These are phyloP conservation scores for Marsdenia floribunda DNA, from an alignment of 257 asterid genomes.

Conservation along the genomic window DNA sequence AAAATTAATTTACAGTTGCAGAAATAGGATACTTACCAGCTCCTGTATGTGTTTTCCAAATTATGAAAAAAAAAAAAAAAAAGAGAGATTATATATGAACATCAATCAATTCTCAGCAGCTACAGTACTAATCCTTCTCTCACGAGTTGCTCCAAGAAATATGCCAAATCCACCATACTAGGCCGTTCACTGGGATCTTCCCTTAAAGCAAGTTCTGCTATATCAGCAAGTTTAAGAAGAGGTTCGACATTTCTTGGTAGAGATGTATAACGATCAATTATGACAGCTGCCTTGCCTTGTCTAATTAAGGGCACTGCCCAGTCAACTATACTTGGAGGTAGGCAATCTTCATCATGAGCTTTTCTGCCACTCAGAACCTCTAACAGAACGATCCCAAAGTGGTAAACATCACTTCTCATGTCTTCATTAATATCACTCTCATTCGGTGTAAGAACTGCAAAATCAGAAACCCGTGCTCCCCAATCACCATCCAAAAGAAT, in stretches of 20 bases:
- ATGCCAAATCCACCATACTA: conserved; percentile 60
- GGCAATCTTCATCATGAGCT: conserved; percentile 58
- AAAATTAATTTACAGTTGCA: conserved; percentile 73
- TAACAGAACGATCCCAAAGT: conserved; percentile 78
- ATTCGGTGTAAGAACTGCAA: conserved; percentile 52
- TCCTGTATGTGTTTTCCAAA: conserved; percentile 21
- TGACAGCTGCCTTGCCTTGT: conserved; percentile 77
- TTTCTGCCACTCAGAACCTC: conserved; percentile 91
- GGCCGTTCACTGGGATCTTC: conserved; percentile 59
- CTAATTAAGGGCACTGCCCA: conserved; percentile 81
- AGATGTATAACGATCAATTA: conserved; percentile 62
- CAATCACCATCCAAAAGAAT: conserved; percentile 82
- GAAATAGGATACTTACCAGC: conserved; percentile 39
- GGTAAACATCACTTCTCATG: conserved; percentile 57
- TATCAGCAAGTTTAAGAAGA: conserved; percentile 76
- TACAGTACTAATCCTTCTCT: conserved; percentile 72
- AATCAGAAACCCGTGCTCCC: conserved; percentile 71
- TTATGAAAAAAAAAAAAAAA: conserved; percentile 26
- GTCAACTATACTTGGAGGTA: conserved; percentile 63
- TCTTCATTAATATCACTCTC: conserved; percentile 50
- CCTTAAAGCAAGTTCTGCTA: conserved; percentile 67
- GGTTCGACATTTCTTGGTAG: conserved; percentile 89
- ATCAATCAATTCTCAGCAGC: conserved; percentile 24
- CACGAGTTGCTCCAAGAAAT: conserved; percentile 53
- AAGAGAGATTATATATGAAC: background rate